phyloP scores from a whole-genome alignment of 495 filamentous ascomycete species.

The Aspergillus egyptiacus region DNA sequence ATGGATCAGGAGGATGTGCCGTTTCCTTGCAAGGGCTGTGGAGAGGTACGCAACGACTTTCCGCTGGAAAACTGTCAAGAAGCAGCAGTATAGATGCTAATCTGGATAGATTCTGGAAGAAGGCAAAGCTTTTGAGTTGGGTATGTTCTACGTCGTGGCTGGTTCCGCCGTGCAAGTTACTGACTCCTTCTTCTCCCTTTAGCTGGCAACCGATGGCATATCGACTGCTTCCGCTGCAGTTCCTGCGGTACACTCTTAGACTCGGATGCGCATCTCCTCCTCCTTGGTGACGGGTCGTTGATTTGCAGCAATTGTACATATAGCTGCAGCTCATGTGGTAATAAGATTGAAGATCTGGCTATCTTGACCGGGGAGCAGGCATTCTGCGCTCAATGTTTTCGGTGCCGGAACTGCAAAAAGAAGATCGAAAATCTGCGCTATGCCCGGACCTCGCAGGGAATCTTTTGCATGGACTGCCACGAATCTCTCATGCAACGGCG shows the following conservation, averaged over 20 bases:
- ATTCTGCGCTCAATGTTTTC: conserved; percentile 97
- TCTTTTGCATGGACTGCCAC: conserved; percentile 99
- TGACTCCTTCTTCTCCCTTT: conserved; percentile 20
- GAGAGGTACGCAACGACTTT: conserved; percentile 63
- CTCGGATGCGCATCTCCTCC: conserved; percentile 94
- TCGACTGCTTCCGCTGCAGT: conserved; percentile 98
- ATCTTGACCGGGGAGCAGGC: conserved; percentile 98
- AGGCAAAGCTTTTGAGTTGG: conserved; percentile 96
- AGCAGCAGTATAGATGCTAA: conserved; percentile 13
- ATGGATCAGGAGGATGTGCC: conserved; percentile 83
- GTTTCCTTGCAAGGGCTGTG: conserved; percentile 95
- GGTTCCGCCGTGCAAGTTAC: not conserved
- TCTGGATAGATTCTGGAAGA: conserved; percentile 80
- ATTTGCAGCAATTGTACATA: conserved; percentile 99
- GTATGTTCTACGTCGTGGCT: conserved; percentile 50
- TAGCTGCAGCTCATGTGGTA: conserved; percentile 92
- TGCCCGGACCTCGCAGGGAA: conserved; percentile 94
- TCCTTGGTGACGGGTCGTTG: conserved; percentile 94
- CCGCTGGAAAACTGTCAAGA: not conserved
- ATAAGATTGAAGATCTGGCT: conserved; percentile 98
- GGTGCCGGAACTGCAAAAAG: conserved; percentile 94
- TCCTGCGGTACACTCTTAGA: conserved; percentile 93
- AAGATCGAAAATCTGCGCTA: conserved; percentile 99
- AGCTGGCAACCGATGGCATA: conserved; percentile 99
- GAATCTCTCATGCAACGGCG: conserved; percentile 96